These are phyloP conservation scores for Truncatella angustata DNA, from an alignment of 2,329 filamentous ascomycete species.

Conservation along the genomic window DNA sequence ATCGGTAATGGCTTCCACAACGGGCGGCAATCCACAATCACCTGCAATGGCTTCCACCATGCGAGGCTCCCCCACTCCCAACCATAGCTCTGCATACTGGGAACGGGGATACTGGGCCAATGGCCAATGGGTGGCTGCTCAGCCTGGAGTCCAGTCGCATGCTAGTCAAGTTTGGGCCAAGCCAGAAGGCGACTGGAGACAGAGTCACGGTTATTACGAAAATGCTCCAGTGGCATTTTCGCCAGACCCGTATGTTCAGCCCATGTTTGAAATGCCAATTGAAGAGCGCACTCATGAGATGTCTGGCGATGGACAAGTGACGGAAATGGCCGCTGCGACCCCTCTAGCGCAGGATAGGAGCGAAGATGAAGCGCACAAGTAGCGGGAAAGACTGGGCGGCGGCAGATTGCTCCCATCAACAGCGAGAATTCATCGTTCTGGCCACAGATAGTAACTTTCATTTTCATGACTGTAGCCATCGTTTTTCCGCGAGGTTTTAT, in stretches of 20 bases:
- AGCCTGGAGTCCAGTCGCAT: background rate
- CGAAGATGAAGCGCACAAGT: background rate
- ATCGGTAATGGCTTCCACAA: too few species aligned
- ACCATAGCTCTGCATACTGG: conserved; percentile 9
- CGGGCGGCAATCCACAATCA: too few species aligned
- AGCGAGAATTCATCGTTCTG: too few species aligned
- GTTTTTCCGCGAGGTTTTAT: too few species aligned
- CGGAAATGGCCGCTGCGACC: background rate
- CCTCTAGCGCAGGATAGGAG: background rate
- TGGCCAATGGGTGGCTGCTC: background rate
- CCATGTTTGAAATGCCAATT: background rate
- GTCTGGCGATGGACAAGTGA: background rate
- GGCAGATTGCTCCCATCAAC: background rate
- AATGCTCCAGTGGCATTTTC: background rate
- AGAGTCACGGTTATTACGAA: background rate
- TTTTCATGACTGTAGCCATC: too few species aligned
- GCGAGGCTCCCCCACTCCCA: conserved; percentile 1
- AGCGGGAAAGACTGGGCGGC: background rate
- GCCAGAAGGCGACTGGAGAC: background rate
- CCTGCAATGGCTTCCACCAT: background rate
- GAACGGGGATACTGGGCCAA: background rate
- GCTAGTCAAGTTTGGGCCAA: background rate
- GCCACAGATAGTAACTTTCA: background rate
- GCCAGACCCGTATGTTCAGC: background rate
- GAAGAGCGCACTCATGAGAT: background rate